A percentile compares a stretch with the other conserved stretches of the same genome.
These are phyloP conservation scores for Plasmodium sp. DNA, from an alignment of 169 alveolate genomes.

Conservation along the genomic window DNA sequence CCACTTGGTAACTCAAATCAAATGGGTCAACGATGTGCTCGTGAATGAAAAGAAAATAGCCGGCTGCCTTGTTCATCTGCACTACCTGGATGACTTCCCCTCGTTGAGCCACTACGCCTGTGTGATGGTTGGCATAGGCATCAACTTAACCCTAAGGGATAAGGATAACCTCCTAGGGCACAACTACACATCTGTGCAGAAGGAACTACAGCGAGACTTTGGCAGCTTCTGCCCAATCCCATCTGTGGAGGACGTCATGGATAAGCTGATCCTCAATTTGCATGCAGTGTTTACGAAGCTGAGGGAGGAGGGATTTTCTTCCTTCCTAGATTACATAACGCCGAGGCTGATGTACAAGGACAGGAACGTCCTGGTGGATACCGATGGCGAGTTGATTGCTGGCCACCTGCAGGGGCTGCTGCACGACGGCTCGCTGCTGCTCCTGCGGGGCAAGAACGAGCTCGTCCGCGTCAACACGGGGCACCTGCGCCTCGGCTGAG, in stretches of 20 bases:
- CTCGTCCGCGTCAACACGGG: constrained; percentile 19
- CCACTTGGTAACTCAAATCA: constrained; percentile 67
- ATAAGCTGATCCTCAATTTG: constrained; percentile 9
- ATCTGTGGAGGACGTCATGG: constrained; percentile 21
- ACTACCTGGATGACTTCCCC: background rate
- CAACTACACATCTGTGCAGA: constrained; percentile 35
- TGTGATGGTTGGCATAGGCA: constrained; percentile 46
- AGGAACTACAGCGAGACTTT: constrained; percentile 21
- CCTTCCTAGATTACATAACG: constrained; percentile 30
- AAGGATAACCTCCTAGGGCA: background rate
- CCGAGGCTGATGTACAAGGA: constrained; percentile 25
- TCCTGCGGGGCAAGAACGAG: constrained; percentile 14
- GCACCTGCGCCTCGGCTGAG: background rate
- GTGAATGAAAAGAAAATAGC: constrained; percentile 75
- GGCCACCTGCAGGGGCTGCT: constrained; percentile 26
- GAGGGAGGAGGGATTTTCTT: constrained; percentile 15
- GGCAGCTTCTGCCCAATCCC: background rate
- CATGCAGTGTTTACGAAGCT: background rate
- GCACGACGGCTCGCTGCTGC: constrained; percentile 43
- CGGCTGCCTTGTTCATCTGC: constrained; percentile 69
- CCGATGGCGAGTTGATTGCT: background rate
- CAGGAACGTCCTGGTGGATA: constrained; percentile 24
- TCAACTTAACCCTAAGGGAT: constrained; percentile 24
- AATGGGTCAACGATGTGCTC: constrained; percentile 81
- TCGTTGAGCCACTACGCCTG: background rate